Conservation (phyloP, 768 basidiomycete genomes). For the Leccinum incarnatum region DNA sequence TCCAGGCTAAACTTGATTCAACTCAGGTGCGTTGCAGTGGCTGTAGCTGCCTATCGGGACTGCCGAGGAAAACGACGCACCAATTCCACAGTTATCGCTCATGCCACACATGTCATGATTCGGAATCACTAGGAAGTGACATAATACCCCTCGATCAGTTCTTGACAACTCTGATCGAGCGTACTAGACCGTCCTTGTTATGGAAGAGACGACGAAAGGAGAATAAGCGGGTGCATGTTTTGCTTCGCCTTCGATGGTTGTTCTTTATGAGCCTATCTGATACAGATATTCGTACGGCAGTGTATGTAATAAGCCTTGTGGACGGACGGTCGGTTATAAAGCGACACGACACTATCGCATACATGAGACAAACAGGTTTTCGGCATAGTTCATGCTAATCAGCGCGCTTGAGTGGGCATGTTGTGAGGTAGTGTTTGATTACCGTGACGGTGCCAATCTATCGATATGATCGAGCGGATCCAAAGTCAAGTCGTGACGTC, state of each 20-base stretch:
- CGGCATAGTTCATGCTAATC: neutral
- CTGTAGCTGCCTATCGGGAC: neutral
- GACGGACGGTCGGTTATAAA: neutral
- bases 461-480: neutral
- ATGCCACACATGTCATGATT: neutral
- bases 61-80: neutral
- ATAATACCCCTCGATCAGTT: neutral
- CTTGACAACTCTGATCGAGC: neutral
- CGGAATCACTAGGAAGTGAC: neutral
- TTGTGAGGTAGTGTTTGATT: neutral
- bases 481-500: neutral
- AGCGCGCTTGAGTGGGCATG: neutral
- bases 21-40: neutral
- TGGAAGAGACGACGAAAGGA: neutral
- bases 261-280: neutral
- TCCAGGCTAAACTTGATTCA: neutral
- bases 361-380: neutral
- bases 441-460: neutral
- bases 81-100: neutral
- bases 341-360: neutral
- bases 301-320: neutral
- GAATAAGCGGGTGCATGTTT: neutral
- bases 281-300: neutral
- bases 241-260: neutral
- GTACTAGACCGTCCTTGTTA: neutral